Evolutionary conservation across 2,329 filamentous ascomycete genomes (phyloP), one percentile per base, ranked within the genome.

Genomic region (Penicillium nordicum): DNA sequence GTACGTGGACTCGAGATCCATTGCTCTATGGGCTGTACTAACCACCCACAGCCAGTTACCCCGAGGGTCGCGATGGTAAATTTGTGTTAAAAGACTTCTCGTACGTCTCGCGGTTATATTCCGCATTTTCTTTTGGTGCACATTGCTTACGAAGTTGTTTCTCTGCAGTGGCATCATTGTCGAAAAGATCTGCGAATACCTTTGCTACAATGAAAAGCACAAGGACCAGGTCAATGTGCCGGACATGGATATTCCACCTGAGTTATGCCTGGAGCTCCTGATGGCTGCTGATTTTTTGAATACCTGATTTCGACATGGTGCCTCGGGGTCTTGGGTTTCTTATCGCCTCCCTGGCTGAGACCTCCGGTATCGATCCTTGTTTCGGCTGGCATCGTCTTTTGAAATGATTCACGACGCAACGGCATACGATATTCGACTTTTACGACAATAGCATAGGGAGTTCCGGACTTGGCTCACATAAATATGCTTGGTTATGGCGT

Each of bases 161-260:
- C 29, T 21, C 5, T 52, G 32, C 61, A 87, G 83, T 63, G 85
- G 82, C 29, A 72, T 86, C 27, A 79, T 87, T 11, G 77, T 88
- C 2, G 85, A 88, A 67, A 87, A 87, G 70, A 84, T 88, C 51
- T 88, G 85, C 78, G 84, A 88, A 69, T 88, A 88, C 67, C 79
- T 88, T 43, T 86, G 86, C 71, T 88, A 88, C 74, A 83, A 86
- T 61, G 81, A 88, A 64, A 87, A 86, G 72, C 76, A 87, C 67
- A 81, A 82, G 61, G 78, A 84, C 44, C 76, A 79, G 55, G 79
- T 76, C 45, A 83, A 86, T 56, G 84, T 88, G 10, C 80, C 84
- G 0, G 86, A 88, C 64, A 85, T 87, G 81, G 84, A 88, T 43
- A 82, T 88, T 23, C 84, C 84, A 7, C 78, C 84, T 2, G 85